Evolutionary conservation across 305 asterid species (phyloP).

Genomic region (Fraxinus albicans): DNA sequence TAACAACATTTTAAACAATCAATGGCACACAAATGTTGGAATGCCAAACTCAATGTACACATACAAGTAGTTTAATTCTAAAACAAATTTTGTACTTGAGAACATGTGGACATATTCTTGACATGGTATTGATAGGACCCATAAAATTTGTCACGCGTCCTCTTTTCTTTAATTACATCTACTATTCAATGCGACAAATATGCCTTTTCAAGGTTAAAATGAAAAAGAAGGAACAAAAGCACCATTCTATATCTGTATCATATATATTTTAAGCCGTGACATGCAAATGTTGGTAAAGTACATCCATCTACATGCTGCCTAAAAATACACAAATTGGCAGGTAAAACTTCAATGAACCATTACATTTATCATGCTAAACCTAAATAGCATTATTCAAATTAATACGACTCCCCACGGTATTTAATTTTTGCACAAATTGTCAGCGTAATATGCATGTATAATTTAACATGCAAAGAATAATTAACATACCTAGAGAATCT

Average conservation of each 20-base stretch:
- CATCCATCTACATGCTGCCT: not conserved
- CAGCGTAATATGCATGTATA: slow-evolving; percentile 22
- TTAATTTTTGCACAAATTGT: not conserved
- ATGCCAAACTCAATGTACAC: too few relatives aligned
- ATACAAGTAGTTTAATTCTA: too few relatives aligned
- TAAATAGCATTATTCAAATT: not conserved
- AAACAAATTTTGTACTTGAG: not conserved
- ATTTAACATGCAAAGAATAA: slow-evolving; percentile 37
- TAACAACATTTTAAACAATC: too few relatives aligned
- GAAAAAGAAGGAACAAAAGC: not conserved
- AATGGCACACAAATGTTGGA: too few relatives aligned
- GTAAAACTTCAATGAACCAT: not conserved
- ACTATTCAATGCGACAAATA: not conserved
- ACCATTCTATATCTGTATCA: not conserved
- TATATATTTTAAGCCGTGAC: not conserved
- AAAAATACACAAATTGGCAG: not conserved
- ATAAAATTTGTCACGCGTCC: not conserved
- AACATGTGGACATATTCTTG: not conserved
- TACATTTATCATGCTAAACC: not conserved
- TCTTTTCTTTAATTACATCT: not conserved
- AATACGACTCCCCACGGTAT: not conserved
- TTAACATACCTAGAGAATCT: slow-evolving; percentile 23
- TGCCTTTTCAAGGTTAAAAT: not conserved
- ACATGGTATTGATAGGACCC: not conserved
- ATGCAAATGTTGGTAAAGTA: not conserved